Percentiles rank a stretch among this genome's conserved stretches.
These are phyloP conservation scores for Barnettozyma botsteinii DNA, from an alignment of 805 yeast species.

Conservation along the genomic window DNA sequence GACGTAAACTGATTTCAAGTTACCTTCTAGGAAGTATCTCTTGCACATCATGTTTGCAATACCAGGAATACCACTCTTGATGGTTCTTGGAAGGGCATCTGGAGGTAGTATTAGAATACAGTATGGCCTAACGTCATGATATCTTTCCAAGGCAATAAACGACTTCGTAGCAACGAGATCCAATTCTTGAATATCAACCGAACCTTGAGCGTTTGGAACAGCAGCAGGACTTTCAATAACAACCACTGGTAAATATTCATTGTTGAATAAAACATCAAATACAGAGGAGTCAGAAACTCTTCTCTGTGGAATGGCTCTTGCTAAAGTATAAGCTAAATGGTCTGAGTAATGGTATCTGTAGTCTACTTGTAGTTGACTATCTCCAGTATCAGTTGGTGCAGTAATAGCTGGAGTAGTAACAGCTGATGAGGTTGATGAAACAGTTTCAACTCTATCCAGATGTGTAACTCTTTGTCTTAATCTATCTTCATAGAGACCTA, in stretches of 20 bases:
- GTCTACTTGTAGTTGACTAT: constrained; percentile 15
- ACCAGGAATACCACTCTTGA: constrained; percentile 81
- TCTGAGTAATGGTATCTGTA: constrained; percentile 75
- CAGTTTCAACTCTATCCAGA: constrained; percentile 37
- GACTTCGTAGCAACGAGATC: constrained; percentile 45
- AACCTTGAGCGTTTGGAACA: constrained; percentile 23
- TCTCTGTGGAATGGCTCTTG: constrained; percentile 57
- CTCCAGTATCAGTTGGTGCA: constrained; percentile 26
- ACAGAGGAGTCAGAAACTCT: constrained; percentile 87
- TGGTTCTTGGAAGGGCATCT: constrained; percentile 76
- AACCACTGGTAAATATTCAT: constrained; percentile 76
- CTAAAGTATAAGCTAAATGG: constrained; percentile 80
- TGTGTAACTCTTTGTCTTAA: constrained; percentile 70
- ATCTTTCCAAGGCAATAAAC: constrained; percentile 41
- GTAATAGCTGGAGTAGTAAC: too few species aligned
- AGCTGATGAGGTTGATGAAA: too few species aligned
- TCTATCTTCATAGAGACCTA: constrained; percentile 90
- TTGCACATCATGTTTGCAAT: constrained; percentile 88
- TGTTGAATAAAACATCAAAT: constrained; percentile 72
- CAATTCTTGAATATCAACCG: constrained; percentile 34
- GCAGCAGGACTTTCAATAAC: constrained; percentile 71
- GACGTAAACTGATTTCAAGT: constrained; percentile 71
- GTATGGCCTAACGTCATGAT: constrained; percentile 71
- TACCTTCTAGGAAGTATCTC: constrained; percentile 70
- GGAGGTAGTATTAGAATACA: constrained; percentile 79